These are phyloP conservation scores for Allium cepa DNA, from an alignment of 106 monocot genomes.

Conservation along the genomic window DNA sequence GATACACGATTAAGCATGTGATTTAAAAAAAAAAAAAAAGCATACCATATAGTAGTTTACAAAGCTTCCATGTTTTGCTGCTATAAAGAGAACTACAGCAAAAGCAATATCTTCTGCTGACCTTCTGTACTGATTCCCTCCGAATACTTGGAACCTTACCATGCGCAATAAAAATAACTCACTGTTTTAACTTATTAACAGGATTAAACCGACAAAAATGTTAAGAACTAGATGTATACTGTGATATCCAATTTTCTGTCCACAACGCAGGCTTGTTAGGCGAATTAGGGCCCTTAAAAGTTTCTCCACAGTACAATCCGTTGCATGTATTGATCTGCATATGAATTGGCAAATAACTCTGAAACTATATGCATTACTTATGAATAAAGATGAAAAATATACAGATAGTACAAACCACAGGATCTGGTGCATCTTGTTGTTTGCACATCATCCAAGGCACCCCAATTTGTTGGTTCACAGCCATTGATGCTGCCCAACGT, in stretches of 20 bases:
- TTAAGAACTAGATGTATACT: slow-evolving; percentile 10
- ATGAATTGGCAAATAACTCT: not conserved
- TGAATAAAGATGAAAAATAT: not conserved
- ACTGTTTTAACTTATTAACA: not conserved
- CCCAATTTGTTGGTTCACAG: slow-evolving; percentile 62
- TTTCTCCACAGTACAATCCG: slow-evolving; percentile 72
- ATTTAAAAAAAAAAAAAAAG: not conserved
- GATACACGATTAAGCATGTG: too few species aligned
- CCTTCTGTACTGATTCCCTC: slow-evolving; percentile 45
- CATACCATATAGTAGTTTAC: slow-evolving; percentile 97
- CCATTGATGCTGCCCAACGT: slow-evolving; percentile 82
- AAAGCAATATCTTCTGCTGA: slow-evolving; percentile 80
- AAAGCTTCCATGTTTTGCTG: slow-evolving; percentile 68
- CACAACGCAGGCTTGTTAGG: slow-evolving; percentile 80
- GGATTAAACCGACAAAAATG: too few species aligned
- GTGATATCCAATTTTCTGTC: slow-evolving; percentile 91
- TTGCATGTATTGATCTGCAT: slow-evolving; percentile 86
- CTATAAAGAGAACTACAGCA: slow-evolving; percentile 55
- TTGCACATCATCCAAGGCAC: slow-evolving; percentile 99
- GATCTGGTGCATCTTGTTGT: slow-evolving; percentile 85
- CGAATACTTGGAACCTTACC: slow-evolving; percentile 54
- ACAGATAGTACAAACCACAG: slow-evolving; percentile 41
- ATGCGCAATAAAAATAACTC: not conserved
- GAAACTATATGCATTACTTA: too few species aligned
- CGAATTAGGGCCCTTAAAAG: slow-evolving; percentile 77